Percentiles rank a stretch among this genome's conserved stretches.
phyloP scores from a whole-genome alignment of 2,329 filamentous ascomycete species.

The Lasiodiplodia sp. region DNA sequence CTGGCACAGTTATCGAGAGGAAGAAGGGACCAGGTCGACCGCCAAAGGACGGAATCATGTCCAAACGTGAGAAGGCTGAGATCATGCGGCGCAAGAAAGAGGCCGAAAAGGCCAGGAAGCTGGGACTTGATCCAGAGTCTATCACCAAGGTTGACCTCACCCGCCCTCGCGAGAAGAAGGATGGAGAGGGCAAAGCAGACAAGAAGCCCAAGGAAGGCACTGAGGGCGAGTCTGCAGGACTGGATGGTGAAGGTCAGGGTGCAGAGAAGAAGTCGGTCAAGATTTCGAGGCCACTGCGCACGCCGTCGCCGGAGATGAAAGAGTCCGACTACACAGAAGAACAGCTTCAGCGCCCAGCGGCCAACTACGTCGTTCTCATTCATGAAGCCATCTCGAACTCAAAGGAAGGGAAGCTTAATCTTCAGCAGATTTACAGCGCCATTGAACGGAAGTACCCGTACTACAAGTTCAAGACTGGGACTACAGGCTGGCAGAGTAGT shows the following conservation, averaged over 20 bases:
- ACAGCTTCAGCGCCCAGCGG: conserved; percentile 72
- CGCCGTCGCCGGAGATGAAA: conserved; percentile 68
- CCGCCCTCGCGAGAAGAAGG: conserved; percentile 44
- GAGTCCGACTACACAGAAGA: conserved; percentile 74
- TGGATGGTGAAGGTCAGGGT: conserved; percentile 26
- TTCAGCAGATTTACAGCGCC: conserved; percentile 71
- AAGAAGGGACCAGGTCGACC: conserved; percentile 81
- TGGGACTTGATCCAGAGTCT: conserved; percentile 46
- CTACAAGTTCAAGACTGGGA: conserved; percentile 66
- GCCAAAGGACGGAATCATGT: conserved; percentile 84
- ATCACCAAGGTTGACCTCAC: conserved; percentile 45
- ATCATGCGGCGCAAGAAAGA: conserved; percentile 67
- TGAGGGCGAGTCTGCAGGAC: conserved; percentile 39
- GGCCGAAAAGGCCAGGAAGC: conserved; percentile 48
- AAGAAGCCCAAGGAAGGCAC: conserved; percentile 37
- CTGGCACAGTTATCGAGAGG: conserved; percentile 53
- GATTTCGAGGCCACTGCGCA: conserved; percentile 56
- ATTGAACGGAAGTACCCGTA: conserved; percentile 70
- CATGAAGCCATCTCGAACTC: conserved; percentile 68
- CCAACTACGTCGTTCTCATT: conserved; percentile 70
- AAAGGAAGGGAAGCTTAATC: conserved; percentile 63
- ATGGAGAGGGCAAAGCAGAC: conserved; percentile 44
- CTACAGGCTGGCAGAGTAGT: conserved; percentile 71
- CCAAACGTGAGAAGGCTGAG: conserved; percentile 73
- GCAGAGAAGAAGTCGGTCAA: conserved; percentile 58